Evolutionary conservation across 192 early-diverging fungal species (phyloP), one percentile per base, ranked within the genome.

Genomic region (Podila verticillata): DNA sequence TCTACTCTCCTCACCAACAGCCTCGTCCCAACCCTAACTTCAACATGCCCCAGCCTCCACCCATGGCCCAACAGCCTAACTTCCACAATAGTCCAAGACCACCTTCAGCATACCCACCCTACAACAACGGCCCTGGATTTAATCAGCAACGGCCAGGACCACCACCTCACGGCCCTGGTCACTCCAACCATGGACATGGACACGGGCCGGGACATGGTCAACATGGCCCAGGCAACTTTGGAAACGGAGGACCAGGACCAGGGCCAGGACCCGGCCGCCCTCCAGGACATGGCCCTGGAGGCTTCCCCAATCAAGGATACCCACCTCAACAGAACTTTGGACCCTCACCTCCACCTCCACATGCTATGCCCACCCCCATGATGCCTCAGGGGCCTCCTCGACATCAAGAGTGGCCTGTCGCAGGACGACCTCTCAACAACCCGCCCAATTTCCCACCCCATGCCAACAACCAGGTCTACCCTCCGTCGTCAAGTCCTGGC

Each of bases 331-430:
- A 61, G 20, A 67, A 58, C 69, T 71, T 62, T 57, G 35, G 61
- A 15, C 73, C 65, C 1, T 57, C 73, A 10, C 73, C 65, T 35
- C 49, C 65, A 57, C 30, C 26, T 8, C 60, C 31, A 29, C 59
- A 74, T 34, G 31, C 57, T 10, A 36, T 57, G 47, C 49, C 60
- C 22, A 63, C 75, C n/a, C 64, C 69, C 13, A 66, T 78, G 61
- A 64, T 66, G 66, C 66, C 51, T 12, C 51, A 54, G 17, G 51
- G 13, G 7, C 64, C 69, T 24, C 75, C 68, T 39, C 35, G 65
- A n/a, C 69, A 71, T 56, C 75, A 79, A 62, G 75, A 79, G 13
- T 79, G 75, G 75, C 75, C 75, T 8, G 32, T 66, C 5, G 34
- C 63, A 1, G 75, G 75, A 15, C 65, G 75, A 29, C 75, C 75